Base-by-base conservation (phyloP, 768 basidiomycete species). In the Royoungia palumana region DNA sequence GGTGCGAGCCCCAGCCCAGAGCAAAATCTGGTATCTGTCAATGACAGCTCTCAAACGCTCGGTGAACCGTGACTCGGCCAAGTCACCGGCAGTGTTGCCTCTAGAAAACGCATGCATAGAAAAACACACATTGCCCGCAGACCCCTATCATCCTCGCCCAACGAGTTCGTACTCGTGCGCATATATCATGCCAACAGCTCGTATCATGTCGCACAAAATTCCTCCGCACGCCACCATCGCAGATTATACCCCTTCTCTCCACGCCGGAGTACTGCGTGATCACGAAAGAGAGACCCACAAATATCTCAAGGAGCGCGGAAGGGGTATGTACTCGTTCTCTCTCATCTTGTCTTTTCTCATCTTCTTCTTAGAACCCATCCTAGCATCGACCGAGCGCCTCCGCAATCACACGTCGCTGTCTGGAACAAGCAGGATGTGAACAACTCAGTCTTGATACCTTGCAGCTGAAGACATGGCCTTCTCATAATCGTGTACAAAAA, bases 401-500 rank as follows among this genome's bases (percentile, higher is more conserved):
- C 2, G 80, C 82, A 30, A 91, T 96, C 50, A 87, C 95, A 19
- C 79, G 85, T 49, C 77, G 89, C 35, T 78, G 92, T 34, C 72
- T 97, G 53, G 82, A n/a, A n/a, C n/a, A n/a, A n/a, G n/a, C n/a
- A n/a, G n/a, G n/a, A n/a, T n/a, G n/a, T n/a, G n/a, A n/a, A n/a
- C n/a, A n/a, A n/a, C n/a, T n/a, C n/a, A 83, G 85, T 35, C 67
- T 87, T 7, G 86, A 92, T 75, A 85, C 36, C 73, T 96, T 7
- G 85, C 84, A 0, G 79, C 79, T 5, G 87, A 90, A 27, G 88
- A 89, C 45, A 72, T 96, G 52, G 78, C 82, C 6, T 99, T 21
- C 78, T 92, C 65, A 88, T 86, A 59, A 95, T 97, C 58, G 82
- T 94, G 17, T 97, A 89, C 70, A 92, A 94, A 64, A 85, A 79